phyloP scores from a whole-genome alignment of 306 rosid species.

The Boehmeria nivea region DNA sequence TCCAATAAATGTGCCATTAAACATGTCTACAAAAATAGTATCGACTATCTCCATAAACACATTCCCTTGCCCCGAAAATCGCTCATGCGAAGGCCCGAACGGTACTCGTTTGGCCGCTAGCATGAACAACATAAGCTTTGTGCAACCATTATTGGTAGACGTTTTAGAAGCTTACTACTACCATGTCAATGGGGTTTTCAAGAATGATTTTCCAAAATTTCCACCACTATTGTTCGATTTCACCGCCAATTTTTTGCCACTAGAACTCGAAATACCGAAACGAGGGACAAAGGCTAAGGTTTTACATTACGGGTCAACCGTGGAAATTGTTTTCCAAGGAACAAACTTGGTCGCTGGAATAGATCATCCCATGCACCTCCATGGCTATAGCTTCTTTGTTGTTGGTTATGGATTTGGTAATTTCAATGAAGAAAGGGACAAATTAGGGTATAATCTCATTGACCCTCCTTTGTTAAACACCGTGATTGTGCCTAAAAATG shows the following conservation, averaged over 20 bases:
- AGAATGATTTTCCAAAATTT: slow-evolving; percentile 23
- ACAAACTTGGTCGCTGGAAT: slow-evolving; percentile 32
- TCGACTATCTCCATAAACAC: slow-evolving; percentile 35
- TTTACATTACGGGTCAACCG: slow-evolving; percentile 27
- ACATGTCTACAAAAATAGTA: slow-evolving; percentile 21
- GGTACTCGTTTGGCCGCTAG: slow-evolving; percentile 35
- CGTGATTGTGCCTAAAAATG: slow-evolving; percentile 36
- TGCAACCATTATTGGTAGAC: slow-evolving; percentile 7
- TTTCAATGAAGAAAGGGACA: slow-evolving; percentile 38
- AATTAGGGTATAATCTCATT: slow-evolving; percentile 33
- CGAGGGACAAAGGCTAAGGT: slow-evolving; percentile 36
- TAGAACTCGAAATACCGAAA: slow-evolving; percentile 15
- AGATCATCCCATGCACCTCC: slow-evolving; percentile 62
- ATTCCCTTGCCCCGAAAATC: slow-evolving; percentile 27
- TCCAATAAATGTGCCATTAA: slow-evolving; percentile 33
- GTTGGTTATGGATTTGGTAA: slow-evolving; percentile 58
- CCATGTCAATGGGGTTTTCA: slow-evolving; percentile 30
- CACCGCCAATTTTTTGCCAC: slow-evolving; percentile 30
- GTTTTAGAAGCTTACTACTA: slow-evolving; percentile 42
- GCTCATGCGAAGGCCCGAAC: slow-evolving; percentile 26
- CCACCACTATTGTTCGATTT: slow-evolving; percentile 37
- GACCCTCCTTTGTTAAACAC: slow-evolving; percentile 53
- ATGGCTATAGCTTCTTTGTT: slow-evolving; percentile 42
- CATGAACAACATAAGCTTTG: slow-evolving; percentile 58
- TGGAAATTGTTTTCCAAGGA: slow-evolving; percentile 45